A percentile compares a stretch with the other conserved stretches of the same genome.
These are phyloP conservation scores for Wickerhamomyces subpelliculosus DNA, from an alignment of 805 yeast species.

Conservation along the genomic window DNA sequence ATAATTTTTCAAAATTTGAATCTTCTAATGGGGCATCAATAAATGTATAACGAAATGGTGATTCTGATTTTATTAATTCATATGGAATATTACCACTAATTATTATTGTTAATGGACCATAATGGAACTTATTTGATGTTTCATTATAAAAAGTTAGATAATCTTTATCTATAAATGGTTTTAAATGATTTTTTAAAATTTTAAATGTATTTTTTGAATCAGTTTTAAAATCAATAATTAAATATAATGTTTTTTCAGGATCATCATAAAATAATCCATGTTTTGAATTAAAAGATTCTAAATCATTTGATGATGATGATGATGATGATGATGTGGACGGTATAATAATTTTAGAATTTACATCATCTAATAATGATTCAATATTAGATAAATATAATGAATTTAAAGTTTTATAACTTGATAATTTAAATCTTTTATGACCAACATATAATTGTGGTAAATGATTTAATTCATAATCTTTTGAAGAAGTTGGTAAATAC, in stretches of 20 bases:
- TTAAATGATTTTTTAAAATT: slow-evolving; percentile 36
- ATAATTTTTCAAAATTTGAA: slow-evolving; percentile 11
- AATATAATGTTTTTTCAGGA: slow-evolving; percentile 44
- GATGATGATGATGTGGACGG: no score
- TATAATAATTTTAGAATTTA: slow-evolving; percentile 25
- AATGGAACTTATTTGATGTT: slow-evolving; percentile 23
- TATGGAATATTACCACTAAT: slow-evolving; percentile 62
- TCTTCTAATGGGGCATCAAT: slow-evolving; percentile 38
- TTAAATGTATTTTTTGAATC: slow-evolving; percentile 36
- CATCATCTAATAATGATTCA: slow-evolving; percentile 34
- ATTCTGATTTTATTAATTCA: slow-evolving; percentile 22
- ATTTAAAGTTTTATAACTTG: slow-evolving; percentile 36
- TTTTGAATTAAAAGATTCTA: slow-evolving; percentile 1
- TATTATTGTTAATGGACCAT: slow-evolving; percentile 55
- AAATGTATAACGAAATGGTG: slow-evolving; percentile 7
- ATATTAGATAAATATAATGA: slow-evolving; percentile 49
- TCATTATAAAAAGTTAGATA: slow-evolving; percentile 46
- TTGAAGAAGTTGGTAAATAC: slow-evolving; percentile 22
- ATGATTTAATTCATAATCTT: no score
- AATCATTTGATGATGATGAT: background rate
- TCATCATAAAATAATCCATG: slow-evolving; percentile 25
- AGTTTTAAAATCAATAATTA: slow-evolving; percentile 65
- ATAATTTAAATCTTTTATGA: slow-evolving; percentile 44
- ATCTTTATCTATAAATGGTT: slow-evolving; percentile 38
- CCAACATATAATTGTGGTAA: slow-evolving; percentile 62